Conservation (phyloP, 2,329 filamentous ascomycete species). For the Ascochyta viciae-villosae region DNA sequence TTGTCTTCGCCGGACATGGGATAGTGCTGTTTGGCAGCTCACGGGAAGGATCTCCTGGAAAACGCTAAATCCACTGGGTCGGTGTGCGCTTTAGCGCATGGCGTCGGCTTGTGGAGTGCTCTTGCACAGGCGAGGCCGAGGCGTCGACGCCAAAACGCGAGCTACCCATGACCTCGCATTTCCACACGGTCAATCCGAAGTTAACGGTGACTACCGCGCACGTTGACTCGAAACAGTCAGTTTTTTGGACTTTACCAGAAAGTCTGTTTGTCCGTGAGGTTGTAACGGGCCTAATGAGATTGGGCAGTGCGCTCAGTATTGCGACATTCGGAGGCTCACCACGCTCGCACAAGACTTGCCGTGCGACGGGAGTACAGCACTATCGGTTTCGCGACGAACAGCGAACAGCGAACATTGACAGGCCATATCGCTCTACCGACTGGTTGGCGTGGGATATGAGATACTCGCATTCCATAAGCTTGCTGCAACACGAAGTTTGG, state of each 20-base stretch:
- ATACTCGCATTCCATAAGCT: conserved; percentile 17
- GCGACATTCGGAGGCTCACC: conserved; percentile 8
- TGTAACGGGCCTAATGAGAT: neutral
- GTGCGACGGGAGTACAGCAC: conserved; percentile 30
- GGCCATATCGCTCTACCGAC: conserved; percentile 23
- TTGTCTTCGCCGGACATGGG: conserved; percentile 5
- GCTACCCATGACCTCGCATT: conserved; percentile 7
- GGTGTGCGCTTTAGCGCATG: conserved; percentile 9
- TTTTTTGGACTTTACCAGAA: neutral
- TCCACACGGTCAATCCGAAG: conserved; percentile 13
- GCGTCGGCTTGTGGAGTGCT: conserved; percentile 12
- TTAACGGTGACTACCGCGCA: conserved; percentile 7
- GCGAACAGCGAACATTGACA: conserved; percentile 29
- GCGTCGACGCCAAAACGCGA: conserved; percentile 8
- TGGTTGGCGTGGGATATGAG: conserved; percentile 25
- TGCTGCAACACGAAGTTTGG: conserved; percentile 20
- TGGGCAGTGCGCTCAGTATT: neutral
- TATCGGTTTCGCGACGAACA: conserved; percentile 31
- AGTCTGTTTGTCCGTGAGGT: conserved; percentile 2
- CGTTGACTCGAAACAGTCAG: conserved; percentile 9
- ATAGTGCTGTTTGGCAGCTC: conserved; percentile 8
- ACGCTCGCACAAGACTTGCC: conserved; percentile 16
- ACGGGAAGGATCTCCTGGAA: conserved; percentile 14
- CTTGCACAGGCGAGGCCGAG: conserved; percentile 18
- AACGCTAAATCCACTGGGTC: conserved; percentile 19